Evolutionary conservation across 345 rosid genomes (phyloP), one percentile per base, ranked within the genome.

Genomic region (Passiflora organensis): DNA sequence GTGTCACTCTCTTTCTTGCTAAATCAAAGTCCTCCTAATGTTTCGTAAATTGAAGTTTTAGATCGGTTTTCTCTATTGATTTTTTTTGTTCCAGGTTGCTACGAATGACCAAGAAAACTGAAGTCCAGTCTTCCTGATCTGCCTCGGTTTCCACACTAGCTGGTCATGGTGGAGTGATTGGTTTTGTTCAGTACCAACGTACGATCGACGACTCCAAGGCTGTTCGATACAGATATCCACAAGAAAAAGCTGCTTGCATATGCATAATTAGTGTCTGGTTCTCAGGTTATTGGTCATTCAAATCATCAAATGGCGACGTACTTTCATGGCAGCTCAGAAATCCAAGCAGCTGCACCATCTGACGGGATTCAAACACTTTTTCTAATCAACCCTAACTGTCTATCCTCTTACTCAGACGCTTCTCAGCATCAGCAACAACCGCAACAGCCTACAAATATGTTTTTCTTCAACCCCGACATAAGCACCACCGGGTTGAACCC

Each of bases 351-450:
- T 55, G 57, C 53, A 21, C 62, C 62, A 9, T 32, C 70, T 45
- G 72, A 68, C 46, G 82, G 70, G 67, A 63, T 77, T 58, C 85
- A 77, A 55, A 77, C 82, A 20, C 80, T 80, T 21, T 71, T 66
- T 48, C 76, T 80, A 39, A 64, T 77, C 72, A 80, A 80, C 65
- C 80, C 85, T 34, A 72, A 24, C 63, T 74, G 62, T 59, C 59
- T 71, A 9, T 76, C 80, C 6, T 56, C 60, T 1, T 76, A 69
- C 60, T 53, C 81, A 46, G 73, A 72, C 58, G 65, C 76, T 15
- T 37, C 65, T 51, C 48, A 22, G 38, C 59, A 28, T 28, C 34
- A 28, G 8, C 34, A 28, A 8, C 34, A 28, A 28, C 34, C 21
- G 5, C 67, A 13, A 2, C 57, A 12, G 22, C 65, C 32, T 36